Conservation (phyloP, 2,329 filamentous ascomycete genomes). For the Neodidymelliopsis sp. region DNA sequence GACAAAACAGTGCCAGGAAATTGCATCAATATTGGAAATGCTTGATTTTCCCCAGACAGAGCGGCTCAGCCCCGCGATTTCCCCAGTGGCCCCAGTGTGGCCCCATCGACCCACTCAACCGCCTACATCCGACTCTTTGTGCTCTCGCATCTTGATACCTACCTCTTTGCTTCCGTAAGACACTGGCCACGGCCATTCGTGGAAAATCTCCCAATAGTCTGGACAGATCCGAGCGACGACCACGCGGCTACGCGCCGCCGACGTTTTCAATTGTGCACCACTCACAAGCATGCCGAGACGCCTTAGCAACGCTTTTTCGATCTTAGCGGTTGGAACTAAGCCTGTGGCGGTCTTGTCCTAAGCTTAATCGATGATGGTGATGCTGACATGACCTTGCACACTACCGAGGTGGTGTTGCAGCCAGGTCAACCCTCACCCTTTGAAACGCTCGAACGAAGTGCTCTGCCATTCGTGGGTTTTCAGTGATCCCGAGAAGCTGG, state of each 20-base stretch:
- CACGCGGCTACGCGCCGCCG: conserved; percentile 3
- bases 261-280: conserved; percentile 15
- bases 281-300: conserved; percentile 18
- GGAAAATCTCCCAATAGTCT: not conserved
- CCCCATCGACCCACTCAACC: not conserved
- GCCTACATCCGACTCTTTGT: too few species aligned
- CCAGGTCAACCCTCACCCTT: not conserved
- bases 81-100: conserved; percentile 5
- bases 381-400: conserved; percentile 4
- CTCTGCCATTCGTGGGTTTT: conserved; percentile 14
- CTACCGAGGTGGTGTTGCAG: not conserved
- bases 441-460: conserved; percentile 2
- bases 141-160: not conserved
- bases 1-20: too few species aligned
- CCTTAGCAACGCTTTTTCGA: conserved; percentile 17
- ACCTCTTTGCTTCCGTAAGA: too few species aligned
- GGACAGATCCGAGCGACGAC: not conserved
- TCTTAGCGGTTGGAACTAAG: conserved; percentile 18
- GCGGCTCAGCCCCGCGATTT: not conserved
- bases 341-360: conserved; percentile 17
- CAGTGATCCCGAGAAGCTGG: conserved; percentile 6
- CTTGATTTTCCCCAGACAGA: conserved; percentile 1
- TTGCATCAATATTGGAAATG: too few species aligned
- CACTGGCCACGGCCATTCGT: too few species aligned
- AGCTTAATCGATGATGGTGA: conserved; percentile 6